Base-by-base conservation (phyloP, 1,284 basidiomycete genomes). In the Pascua sp. region DNA sequence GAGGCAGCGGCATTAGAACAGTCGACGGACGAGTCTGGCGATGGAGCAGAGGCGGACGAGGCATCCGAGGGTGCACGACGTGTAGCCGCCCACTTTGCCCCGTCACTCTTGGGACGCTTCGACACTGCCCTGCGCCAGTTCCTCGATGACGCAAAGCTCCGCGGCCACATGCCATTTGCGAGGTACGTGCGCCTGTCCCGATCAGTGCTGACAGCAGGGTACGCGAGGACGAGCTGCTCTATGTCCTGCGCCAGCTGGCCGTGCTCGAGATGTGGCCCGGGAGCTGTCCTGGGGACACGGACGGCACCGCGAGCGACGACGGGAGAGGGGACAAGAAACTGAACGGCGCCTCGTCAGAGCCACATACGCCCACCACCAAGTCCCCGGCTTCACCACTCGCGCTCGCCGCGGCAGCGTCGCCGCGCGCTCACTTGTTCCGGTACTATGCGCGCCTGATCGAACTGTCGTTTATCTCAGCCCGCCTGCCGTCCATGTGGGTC, bases 141-240 rank as follows among this genome's bases (percentile, higher is more conserved):
- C 68, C 80, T 92, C 8, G 88, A 87, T 0, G 94, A 98, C 68
- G 86, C 89, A 56, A 81, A 84, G 1, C 71, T 97, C 17, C 83
- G 91, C 37, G 91, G 93, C 4, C 84, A 83, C 62, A 80, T 93
- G 61, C 92, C 92, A 1, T 91, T 94, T 75, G 84, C 89, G 44
- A 83, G 91, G 89, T 89, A 59, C 60, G 78, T 67, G 13, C 13
- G 15, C 11, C 37, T 2, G 12, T 72, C 24, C 24, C 4, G 10
- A 18, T 9, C 42, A 49, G 10, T 18, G 55, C 47, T 53, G n/a
- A 48, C 24, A 4, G 9, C 59, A 92, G 91, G 57, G 83, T 86
- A 0, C 84, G 91, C 39, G 90, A 96, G 72, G 92, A 97, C 64
- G 94, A 98, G 69, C 73, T 98, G 13, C 75, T 92, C 1, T 95